Evolutionary conservation across 1,139 yeast species (phyloP), one percentile per base, ranked within the genome.

Genomic region (Yamadazyma spencermartinsiae): DNA sequence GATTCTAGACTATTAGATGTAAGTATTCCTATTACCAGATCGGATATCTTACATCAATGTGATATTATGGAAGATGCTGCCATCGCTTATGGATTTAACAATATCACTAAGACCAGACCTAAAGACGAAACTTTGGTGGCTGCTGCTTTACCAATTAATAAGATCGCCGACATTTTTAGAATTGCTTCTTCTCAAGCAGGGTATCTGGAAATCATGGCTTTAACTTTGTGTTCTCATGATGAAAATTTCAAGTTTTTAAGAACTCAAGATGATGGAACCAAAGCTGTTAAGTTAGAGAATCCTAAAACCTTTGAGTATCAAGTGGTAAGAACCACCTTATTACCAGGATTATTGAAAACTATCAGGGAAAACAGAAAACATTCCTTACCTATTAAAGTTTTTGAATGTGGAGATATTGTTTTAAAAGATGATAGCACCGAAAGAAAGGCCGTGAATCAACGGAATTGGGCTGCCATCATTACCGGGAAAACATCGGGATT

Each of bases 21-120:
- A 39, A 61, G 68, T 33, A 79, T 92, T 44, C 98, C 99, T 50
- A 82, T 88, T 53, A 92, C 98, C 33, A 83, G 99, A 70, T 82
- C 98, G 8, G 99, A 94, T 64, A 79, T 94, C 46, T 76, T 94
- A 56, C 99, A 94, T 65, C 96, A 89, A 63, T 92, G 98, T 74
- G 99, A 94, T 65, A 85, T 94, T 51, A 86, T 94, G 96, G 99
- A 94, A 66, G 99, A 94, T 63, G 96, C 90, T 34, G 98, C 97
- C 37, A 85, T 94, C 59, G 95, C 89, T 25, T 94, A 89, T 60
- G 99, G 98, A 43, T 94, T 84, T 74, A 86, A 90, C 67, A 88
- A 87, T 61, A 76, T 94, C 58, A 76, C 76, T 46, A 87, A 83
- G 65, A 82, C 95, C 40, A 85, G 85, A 60, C 94, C 95, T 44